phyloP scores from a whole-genome alignment of 495 filamentous ascomycete genomes.

The Tuber aestivum region DNA sequence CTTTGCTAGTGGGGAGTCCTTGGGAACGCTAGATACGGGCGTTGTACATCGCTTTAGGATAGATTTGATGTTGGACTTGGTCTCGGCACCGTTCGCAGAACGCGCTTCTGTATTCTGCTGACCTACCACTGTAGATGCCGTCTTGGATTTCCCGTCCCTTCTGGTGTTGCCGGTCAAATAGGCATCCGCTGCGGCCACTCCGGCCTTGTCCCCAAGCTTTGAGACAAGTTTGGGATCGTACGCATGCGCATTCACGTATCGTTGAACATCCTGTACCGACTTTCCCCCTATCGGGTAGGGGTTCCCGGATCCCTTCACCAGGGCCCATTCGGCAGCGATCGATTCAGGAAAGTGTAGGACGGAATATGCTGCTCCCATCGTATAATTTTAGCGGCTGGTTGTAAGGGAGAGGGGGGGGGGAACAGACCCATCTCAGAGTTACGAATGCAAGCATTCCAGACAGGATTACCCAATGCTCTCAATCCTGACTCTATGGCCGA shows the following conservation, averaged over 20 bases:
- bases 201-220: conserved; percentile 47
- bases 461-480: conserved; percentile 52
- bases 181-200: background rate
- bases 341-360: conserved; percentile 26
- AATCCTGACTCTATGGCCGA: conserved; percentile 59
- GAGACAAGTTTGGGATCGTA: conserved; percentile 48
- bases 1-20: conserved; percentile 53
- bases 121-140: conserved; percentile 22
- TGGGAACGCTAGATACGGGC: conserved; percentile 36
- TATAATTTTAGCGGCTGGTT: background rate
- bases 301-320: background rate
- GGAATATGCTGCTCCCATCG: conserved; percentile 23
- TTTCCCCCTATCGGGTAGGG: conserved; percentile 48
- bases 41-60: conserved; percentile 38
- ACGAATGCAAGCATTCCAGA: conserved; percentile 60
- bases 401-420: conserved; percentile 11
- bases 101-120: background rate
- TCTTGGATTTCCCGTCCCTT: conserved; percentile 37
- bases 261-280: conserved; percentile 56
- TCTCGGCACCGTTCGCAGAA: background rate
- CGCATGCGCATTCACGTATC: conserved; percentile 54
- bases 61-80: conserved; percentile 14
- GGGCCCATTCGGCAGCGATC: conserved; percentile 16
- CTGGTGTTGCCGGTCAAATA: conserved; percentile 37
- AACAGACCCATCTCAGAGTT: conserved; percentile 75